Percentiles rank a stretch among this genome's conserved stretches.
Evolutionary conservation across 805 yeast species (phyloP).

Genomic region (Millerozyma acaciae): DNA sequence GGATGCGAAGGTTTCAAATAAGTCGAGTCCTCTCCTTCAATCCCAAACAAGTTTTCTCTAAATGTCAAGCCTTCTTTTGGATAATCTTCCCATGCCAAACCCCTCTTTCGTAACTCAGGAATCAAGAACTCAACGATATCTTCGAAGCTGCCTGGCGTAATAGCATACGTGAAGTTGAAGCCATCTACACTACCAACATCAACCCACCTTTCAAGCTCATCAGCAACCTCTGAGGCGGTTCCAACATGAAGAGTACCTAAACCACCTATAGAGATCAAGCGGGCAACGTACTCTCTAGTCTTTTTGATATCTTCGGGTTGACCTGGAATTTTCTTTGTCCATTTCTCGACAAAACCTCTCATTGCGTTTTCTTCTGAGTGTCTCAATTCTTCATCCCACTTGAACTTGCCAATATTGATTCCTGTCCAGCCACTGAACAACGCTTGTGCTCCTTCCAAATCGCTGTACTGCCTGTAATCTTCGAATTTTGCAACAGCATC

Average conservation of each 20-base stretch:
- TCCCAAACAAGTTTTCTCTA: slow-evolving; percentile 34
- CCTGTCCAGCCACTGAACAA: slow-evolving; percentile 41
- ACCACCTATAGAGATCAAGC: slow-evolving; percentile 25
- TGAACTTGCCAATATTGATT: slow-evolving; percentile 33
- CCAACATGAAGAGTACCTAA: slow-evolving; percentile 35
- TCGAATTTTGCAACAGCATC: slow-evolving; percentile 37
- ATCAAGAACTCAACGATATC: slow-evolving; percentile 34
- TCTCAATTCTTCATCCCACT: slow-evolving; percentile 26
- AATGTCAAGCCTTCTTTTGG: slow-evolving; percentile 28
- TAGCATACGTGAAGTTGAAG: slow-evolving; percentile 37
- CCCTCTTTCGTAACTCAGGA: slow-evolving; percentile 34
- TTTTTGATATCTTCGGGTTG: slow-evolving; percentile 24
- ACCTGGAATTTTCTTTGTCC: slow-evolving; percentile 28
- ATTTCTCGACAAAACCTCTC: slow-evolving; percentile 27
- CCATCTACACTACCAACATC: slow-evolving; percentile 40
- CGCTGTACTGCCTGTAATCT: slow-evolving; percentile 29
- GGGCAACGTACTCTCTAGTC: slow-evolving; percentile 23
- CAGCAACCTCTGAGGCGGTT: slow-evolving; percentile 34
- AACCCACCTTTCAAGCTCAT: slow-evolving; percentile 36
- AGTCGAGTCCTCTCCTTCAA: slow-evolving; percentile 15
- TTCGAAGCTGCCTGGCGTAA: slow-evolving; percentile 32
- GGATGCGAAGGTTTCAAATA: slow-evolving; percentile 14
- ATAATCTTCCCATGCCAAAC: slow-evolving; percentile 35
- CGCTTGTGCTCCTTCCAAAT: slow-evolving; percentile 39
- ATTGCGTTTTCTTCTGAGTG: slow-evolving; percentile 31